Evolutionary conservation across 1,284 basidiomycete species (phyloP).

Genomic region (Ustilago lituana): DNA sequence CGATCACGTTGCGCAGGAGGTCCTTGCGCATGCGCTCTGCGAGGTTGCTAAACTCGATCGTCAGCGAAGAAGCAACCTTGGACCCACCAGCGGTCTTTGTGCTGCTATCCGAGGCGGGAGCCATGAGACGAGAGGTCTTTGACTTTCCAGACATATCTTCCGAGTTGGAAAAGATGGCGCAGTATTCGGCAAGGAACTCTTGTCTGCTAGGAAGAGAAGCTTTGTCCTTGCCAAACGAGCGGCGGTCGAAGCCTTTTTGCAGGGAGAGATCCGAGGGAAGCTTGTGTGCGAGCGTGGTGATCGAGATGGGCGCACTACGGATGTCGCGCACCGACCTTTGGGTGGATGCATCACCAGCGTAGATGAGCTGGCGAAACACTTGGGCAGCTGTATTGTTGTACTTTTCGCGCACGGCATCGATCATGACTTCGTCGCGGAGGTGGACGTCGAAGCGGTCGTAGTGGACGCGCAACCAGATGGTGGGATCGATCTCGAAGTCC

Average conservation of each 20-base stretch:
- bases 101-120: constrained; percentile 52
- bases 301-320: constrained; percentile 52
- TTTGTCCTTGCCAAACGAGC: constrained; percentile 44
- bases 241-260: constrained; percentile 71
- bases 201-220: constrained; percentile 37
- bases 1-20: constrained; percentile 81
- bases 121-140: constrained; percentile 69
- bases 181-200: constrained; percentile 71
- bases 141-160: constrained; percentile 81
- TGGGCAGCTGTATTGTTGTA: constrained; percentile 61
- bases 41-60: constrained; percentile 82
- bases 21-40: constrained; percentile 77
- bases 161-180: constrained; percentile 78
- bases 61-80: constrained; percentile 69
- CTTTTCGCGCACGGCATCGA: constrained; percentile 53
- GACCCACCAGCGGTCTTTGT: constrained; percentile 52
- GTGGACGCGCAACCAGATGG: constrained; percentile 83
- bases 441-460: constrained; percentile 87
- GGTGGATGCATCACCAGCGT: constrained; percentile 70
- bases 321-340: constrained; percentile 63
- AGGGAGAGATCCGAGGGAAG: constrained; percentile 66
- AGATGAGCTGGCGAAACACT: constrained; percentile 59
- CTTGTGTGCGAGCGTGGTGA: constrained; percentile 63
- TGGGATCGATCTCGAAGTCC: constrained; percentile 58
- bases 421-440: constrained; percentile 77